Conservation (phyloP, 2,329 filamentous ascomycete species). For the Dactylellina drechsleri region DNA sequence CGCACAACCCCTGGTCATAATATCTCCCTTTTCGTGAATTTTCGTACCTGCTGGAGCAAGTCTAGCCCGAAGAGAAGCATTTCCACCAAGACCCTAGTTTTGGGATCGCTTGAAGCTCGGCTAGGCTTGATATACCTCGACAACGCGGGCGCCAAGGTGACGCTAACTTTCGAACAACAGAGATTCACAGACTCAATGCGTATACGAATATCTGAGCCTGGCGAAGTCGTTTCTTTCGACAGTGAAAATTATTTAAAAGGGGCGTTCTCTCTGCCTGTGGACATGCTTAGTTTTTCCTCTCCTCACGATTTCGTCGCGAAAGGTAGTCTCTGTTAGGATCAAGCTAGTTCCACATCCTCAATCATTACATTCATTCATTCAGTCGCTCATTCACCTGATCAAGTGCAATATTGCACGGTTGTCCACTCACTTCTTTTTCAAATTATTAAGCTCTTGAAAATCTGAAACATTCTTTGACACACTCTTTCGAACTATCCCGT, state of each 20-base stretch:
- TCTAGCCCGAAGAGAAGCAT: background rate
- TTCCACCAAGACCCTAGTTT: background rate
- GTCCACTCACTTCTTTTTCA: background rate
- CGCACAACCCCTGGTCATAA: background rate
- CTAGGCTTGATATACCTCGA: slow-evolving; percentile 2
- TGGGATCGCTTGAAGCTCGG: background rate
- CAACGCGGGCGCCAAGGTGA: background rate
- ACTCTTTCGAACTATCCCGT: background rate
- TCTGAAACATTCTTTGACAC: background rate
- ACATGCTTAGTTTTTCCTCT: background rate
- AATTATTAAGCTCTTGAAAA: background rate
- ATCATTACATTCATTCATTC: background rate
- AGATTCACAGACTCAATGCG: too few relatives aligned
- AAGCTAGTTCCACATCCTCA: too few relatives aligned
- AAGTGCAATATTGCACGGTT: too few relatives aligned
- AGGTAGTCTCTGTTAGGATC: too few relatives aligned
- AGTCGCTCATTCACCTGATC: background rate
- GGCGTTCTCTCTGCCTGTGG: background rate
- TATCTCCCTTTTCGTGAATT: background rate
- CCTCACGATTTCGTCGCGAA: background rate
- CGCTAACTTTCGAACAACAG: too few relatives aligned
- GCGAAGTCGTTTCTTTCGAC: background rate
- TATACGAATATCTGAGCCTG: too few relatives aligned
- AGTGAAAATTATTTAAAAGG: slow-evolving; percentile 1
- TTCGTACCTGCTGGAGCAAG: slow-evolving; percentile 1